These are phyloP conservation scores for Claviceps fusiformis DNA, from an alignment of 2,329 filamentous ascomycete genomes.

Conservation along the genomic window DNA sequence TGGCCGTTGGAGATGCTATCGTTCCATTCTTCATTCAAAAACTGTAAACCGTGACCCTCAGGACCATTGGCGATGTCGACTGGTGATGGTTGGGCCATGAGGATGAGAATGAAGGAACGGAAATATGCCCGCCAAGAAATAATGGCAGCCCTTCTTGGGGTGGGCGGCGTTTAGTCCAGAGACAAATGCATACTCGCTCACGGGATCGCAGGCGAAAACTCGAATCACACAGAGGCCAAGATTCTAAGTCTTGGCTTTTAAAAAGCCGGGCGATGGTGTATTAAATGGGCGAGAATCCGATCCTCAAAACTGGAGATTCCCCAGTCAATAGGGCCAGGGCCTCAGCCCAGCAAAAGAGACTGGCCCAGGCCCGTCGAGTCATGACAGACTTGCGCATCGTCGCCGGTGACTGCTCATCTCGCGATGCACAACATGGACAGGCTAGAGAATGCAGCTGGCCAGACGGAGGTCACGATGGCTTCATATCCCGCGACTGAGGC, in stretches of 20 bases:
- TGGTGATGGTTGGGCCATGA: slow-evolving; percentile 11
- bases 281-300: slow-evolving; percentile 8
- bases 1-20: slow-evolving; percentile 19
- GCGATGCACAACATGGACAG: slow-evolving; percentile 1
- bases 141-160: slow-evolving; percentile 1
- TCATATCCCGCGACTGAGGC: slow-evolving; percentile 5
- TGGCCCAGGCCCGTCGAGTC: slow-evolving; percentile 10
- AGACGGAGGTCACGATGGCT: slow-evolving; percentile 9
- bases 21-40: slow-evolving; percentile 22
- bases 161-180: neutral
- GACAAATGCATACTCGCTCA: slow-evolving; percentile 1
- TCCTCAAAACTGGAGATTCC: too few relatives aligned
- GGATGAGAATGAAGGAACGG: neutral
- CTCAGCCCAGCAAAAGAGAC: slow-evolving; percentile 10
- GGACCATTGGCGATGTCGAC: slow-evolving; percentile 6
- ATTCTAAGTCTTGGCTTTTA: neutral
- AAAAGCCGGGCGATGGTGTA: slow-evolving; percentile 7
- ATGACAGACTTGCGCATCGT: slow-evolving; percentile 3
- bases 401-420: neutral
- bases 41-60: slow-evolving; percentile 17
- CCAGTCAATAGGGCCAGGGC: slow-evolving; percentile 3
- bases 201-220: neutral
- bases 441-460: slow-evolving; percentile 4
- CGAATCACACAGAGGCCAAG: neutral
- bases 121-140: slow-evolving; percentile 1